Evolutionary conservation across 331 rosid species (phyloP).

Genomic region (Rhamnella rubrinervis): DNA sequence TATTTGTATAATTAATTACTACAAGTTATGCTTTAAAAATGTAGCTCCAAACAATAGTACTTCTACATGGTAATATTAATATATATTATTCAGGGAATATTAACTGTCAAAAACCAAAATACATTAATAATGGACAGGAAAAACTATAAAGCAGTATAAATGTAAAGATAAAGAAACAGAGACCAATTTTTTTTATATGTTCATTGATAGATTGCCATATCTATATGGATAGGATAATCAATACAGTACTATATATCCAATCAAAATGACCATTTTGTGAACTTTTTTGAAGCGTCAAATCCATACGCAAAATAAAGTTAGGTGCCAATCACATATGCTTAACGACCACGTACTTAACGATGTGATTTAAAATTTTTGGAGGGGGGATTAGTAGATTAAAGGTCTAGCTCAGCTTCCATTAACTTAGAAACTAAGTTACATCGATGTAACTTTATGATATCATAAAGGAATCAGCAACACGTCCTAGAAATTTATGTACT

Average conservation of each 20-base stretch:
- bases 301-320: slow-evolving; percentile 47
- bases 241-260: background rate
- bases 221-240: slow-evolving; percentile 18
- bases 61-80: no score
- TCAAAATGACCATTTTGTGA: slow-evolving; percentile 32
- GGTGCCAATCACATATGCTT: slow-evolving; percentile 69
- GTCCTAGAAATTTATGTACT: no score
- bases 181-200: background rate
- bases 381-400: slow-evolving; percentile 38
- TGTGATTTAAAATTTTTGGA: slow-evolving; percentile 36
- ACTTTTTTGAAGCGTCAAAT: slow-evolving; percentile 24
- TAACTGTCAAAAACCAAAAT: no score
- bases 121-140: no score
- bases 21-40: no score
- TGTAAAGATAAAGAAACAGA: no score
- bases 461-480: background rate
- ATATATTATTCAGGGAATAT: no score
- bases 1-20: no score
- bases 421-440: background rate
- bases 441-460: no score
- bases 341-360: slow-evolving; percentile 44
- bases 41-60: no score
- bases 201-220: background rate
- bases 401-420: slow-evolving; percentile 34
- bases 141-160: no score